These are phyloP conservation scores for Apiospora kogelbergensis DNA, from an alignment of 2,329 filamentous ascomycete genomes.

Conservation along the genomic window DNA sequence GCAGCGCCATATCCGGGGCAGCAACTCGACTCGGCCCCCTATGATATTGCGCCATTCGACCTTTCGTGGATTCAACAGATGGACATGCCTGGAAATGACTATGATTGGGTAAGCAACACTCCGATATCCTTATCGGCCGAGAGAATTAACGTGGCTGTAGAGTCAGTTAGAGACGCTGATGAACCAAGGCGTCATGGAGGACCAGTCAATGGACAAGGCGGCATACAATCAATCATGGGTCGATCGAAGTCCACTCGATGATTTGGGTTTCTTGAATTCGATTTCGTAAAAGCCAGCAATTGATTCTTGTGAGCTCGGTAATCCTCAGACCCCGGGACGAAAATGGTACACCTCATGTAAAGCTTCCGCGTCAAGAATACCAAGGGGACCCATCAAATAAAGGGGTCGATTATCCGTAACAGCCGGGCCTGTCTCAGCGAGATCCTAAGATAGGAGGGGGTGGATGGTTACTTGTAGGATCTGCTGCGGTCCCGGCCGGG, in stretches of 20 bases:
- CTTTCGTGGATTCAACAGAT: slow-evolving; percentile 9
- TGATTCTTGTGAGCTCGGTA: neutral
- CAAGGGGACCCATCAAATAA: neutral
- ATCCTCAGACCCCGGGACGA: neutral
- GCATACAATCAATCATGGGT: slow-evolving; percentile 3
- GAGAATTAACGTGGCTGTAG: neutral
- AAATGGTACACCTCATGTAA: neutral
- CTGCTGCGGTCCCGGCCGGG: neutral
- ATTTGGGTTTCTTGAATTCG: slow-evolving; percentile 10
- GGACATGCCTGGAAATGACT: neutral
- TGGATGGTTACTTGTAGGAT: neutral
- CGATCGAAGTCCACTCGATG: slow-evolving; percentile 12
- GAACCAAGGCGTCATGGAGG: neutral
- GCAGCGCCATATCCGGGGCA: neutral
- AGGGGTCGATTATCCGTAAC: neutral
- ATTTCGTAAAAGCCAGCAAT: neutral
- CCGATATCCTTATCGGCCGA: neutral
- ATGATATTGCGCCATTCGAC: neutral
- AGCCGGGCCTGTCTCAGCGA: neutral
- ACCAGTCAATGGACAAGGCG: neutral
- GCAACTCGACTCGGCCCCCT: neutral
- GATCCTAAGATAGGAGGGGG: neutral
- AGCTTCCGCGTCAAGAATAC: neutral
- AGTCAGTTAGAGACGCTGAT: slow-evolving; percentile 11
- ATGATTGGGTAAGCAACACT: slow-evolving; percentile 14